phyloP scores from a whole-genome alignment of 768 basidiomycete species.

The Lepiota venenata region DNA sequence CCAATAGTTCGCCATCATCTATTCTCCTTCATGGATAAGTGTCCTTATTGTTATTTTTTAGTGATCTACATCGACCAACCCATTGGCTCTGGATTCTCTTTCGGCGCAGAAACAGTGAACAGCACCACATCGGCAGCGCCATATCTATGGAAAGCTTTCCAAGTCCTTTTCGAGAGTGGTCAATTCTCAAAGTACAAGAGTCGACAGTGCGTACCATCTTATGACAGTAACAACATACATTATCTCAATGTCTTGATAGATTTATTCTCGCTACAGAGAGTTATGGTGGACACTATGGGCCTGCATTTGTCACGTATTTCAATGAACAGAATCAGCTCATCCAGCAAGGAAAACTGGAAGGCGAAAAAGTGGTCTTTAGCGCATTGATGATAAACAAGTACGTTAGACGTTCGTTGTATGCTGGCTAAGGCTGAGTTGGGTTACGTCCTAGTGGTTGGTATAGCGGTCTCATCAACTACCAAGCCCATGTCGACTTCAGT shows the following conservation, averaged over 20 bases:
- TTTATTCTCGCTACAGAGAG: conserved; percentile 33
- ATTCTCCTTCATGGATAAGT: not conserved
- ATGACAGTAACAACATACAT: conserved; percentile 37
- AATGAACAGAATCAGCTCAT: conserved; percentile 58
- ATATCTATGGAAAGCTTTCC: conserved; percentile 60
- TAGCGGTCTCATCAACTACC: conserved; percentile 59
- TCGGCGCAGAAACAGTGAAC: conserved; percentile 44
- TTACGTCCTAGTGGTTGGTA: conserved; percentile 50
- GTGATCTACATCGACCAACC: conserved; percentile 63
- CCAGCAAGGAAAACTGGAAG: conserved; percentile 36
- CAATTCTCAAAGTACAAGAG: conserved; percentile 45
- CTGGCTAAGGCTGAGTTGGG: not conserved
- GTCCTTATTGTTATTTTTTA: not conserved
- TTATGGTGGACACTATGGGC: conserved; percentile 72
- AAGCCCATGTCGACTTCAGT: conserved; percentile 59
- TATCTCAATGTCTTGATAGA: not conserved
- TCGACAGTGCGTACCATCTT: conserved; percentile 54
- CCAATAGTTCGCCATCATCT: conserved; percentile 46
- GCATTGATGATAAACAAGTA: conserved; percentile 65
- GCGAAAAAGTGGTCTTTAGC: conserved; percentile 49
- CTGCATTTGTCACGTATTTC: conserved; percentile 61
- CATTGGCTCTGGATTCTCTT: conserved; percentile 59
- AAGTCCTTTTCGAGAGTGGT: conserved; percentile 55
- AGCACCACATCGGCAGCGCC: conserved; percentile 51
- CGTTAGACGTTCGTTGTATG: not conserved